Evolutionary conservation across 2,329 filamentous ascomycete species (phyloP).

Genomic region (Chaetomiaceae sp.): DNA sequence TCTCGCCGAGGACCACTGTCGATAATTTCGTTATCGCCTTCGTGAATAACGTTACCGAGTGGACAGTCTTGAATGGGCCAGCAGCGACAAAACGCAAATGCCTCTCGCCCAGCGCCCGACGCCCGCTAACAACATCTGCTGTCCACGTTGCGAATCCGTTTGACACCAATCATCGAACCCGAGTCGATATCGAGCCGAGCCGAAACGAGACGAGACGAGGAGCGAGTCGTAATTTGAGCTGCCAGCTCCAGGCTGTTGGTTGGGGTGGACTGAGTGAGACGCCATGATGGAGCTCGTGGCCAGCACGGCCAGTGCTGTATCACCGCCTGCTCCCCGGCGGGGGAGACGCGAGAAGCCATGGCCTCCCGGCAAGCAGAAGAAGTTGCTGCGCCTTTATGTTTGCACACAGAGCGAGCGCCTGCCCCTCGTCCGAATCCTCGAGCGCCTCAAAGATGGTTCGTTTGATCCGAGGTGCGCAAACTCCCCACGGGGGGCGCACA

Average conservation of each 20-base stretch:
- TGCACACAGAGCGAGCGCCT: constrained; percentile 29
- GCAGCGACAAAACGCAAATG: constrained; percentile 6
- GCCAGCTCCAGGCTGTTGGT: background rate
- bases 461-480: constrained; percentile 28
- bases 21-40: background rate
- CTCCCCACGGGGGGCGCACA: background rate
- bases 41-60: background rate
- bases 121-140: background rate
- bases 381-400: constrained; percentile 27
- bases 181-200: background rate
- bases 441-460: constrained; percentile 26
- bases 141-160: constrained; percentile 4
- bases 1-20: background rate
- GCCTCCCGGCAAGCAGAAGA: constrained; percentile 27
- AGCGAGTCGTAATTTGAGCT: background rate
- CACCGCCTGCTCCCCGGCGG: constrained; percentile 24
- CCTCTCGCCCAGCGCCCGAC: background rate
- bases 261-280: background rate
- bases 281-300: constrained; percentile 21
- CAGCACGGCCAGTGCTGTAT: constrained; percentile 15
- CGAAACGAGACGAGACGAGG: background rate
- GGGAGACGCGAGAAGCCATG: constrained; percentile 29
- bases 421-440: constrained; percentile 27
- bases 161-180: background rate
- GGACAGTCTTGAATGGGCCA: constrained; percentile 3